Evolutionary conservation across 805 yeast species (phyloP), one percentile per base, ranked within the genome.

Genomic region (Candida odintsovae): DNA sequence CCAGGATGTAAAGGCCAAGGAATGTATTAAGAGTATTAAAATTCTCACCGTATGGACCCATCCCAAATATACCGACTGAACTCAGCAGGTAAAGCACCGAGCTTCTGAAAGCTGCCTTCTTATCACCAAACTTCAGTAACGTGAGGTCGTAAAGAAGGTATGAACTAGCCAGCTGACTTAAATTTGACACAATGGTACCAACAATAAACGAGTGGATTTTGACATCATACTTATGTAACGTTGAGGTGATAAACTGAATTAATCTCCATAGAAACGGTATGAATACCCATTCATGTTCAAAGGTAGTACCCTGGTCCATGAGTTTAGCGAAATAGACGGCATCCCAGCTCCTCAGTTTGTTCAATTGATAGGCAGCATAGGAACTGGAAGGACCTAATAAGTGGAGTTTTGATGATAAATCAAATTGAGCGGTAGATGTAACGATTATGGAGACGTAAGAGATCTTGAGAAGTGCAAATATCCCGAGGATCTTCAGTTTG

Each of bases 251-350:
- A 3, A n/a, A 28, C 8, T 37, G 60, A 4, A 84, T 64, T 4
- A 82, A 40, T 21, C 77, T 59, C 69, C 83, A 74, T 95, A 96
- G 92, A 2, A 79, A 58, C 11, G 86, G 86, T 23, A 95, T 81
- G 61, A 88, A 92, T 5, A 95, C 97, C 73, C 79, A 86, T 65
- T 90, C 95, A 62, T 92, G 96, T 64, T 92, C 98, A 64, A 72
- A 90, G n/a, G 67, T 62, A 2, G 72, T 66, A 15, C 66, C 62
- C 15, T 75, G 63, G 10, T 64, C 59, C 29, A 86, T 78, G 46
- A 82, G 62, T 40, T 81, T 78, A 15, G 76, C 62, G 58, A 86
- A 90, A 63, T 82, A 90, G 0, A 90, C 94, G 1, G 83, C 73
- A 62, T 92, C 99, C 98, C 98, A 92, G 4, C 82, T 73, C 22